Base-by-base conservation (phyloP, 176 grass and related monocot species). In the Eremochloa ophiuroides region DNA sequence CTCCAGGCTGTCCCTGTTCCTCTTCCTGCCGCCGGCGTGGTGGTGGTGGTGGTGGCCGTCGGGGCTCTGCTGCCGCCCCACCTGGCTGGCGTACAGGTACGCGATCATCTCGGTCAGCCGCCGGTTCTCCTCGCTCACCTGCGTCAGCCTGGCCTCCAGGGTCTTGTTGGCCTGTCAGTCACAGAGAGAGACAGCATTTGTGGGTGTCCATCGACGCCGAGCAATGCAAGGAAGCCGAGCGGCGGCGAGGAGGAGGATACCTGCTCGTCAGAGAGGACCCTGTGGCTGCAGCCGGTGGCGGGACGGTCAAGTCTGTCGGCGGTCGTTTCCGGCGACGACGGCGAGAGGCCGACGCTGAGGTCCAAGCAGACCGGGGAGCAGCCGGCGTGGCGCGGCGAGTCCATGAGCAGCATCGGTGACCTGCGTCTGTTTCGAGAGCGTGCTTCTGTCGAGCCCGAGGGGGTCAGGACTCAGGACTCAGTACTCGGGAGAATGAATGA, bases 121-220 rank as follows among this genome's bases (percentile, higher is more conserved):
- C 71, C 91, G 85, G 82, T 93, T 98, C 84, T 93, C 92, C 88
- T 91, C 83, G 60, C 42, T 94, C 22, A 94, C 41, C 74, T 91
- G 78, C 8, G 80, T 86, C 60, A 98, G 4, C 62, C 73, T 87
- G 3, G 74, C 90, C 87, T 98, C 90, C 0, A 94, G 16, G 0
- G 27, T 40, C 61, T 61, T 89, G 0, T 61, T 89, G 0, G 48
- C 50, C 88, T 87, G 81, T 3, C 53, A 34, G 4, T 25, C 29
- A 23, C 53, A n/a, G n/a, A n/a, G n/a, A n/a, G n/a, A n/a, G n/a
- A 64, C 60, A 59, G 34, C 64, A 46, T 78, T 69, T n/a, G n/a
- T n/a, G n/a, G n/a, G 16, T 7, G 17, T 1, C 15, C 14, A n/a
- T 2, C 23, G 15, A 4, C 15, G 15, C 40, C 26, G 26, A n/a